Conservation (phyloP, 2,329 filamentous ascomycete species). For the Fusarium buharicum region DNA sequence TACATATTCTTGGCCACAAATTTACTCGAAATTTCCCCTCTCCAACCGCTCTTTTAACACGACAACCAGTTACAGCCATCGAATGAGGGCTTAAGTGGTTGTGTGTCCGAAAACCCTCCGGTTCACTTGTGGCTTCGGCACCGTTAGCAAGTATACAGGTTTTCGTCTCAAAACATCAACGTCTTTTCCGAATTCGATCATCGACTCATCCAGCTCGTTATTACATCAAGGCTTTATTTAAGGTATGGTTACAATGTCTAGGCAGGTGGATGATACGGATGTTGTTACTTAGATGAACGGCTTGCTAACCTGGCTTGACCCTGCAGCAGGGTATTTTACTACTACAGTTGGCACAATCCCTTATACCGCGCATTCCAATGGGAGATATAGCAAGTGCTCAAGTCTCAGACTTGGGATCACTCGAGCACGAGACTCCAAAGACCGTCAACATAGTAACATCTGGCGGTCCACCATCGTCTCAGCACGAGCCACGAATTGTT, state of each 20-base stretch:
- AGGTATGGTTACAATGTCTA: slow-evolving; percentile 13
- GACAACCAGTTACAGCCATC: slow-evolving; percentile 22
- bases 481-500: slow-evolving; percentile 23
- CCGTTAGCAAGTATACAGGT: slow-evolving; percentile 12
- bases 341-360: slow-evolving; percentile 6
- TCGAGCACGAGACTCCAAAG: slow-evolving; percentile 20
- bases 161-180: slow-evolving; percentile 5
- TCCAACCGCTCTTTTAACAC: slow-evolving; percentile 11
- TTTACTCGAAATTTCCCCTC: slow-evolving; percentile 25
- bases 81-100: slow-evolving; percentile 24
- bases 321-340: background rate
- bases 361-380: slow-evolving; percentile 30
- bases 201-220: background rate
- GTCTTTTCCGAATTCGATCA: slow-evolving; percentile 3
- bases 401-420: slow-evolving; percentile 24
- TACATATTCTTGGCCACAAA: slow-evolving; percentile 34
- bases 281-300: background rate
- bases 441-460: slow-evolving; percentile 12
- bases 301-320: slow-evolving; percentile 16
- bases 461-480: slow-evolving; percentile 10
- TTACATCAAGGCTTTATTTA: background rate
- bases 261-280: background rate
- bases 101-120: slow-evolving; percentile 23
- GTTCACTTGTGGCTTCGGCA: slow-evolving; percentile 28
- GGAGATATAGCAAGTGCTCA: slow-evolving; percentile 38